Evolutionary conservation across 495 filamentous ascomycete species (phyloP), one percentile per base, ranked within the genome.

Genomic region (Jackrogersella minutella): DNA sequence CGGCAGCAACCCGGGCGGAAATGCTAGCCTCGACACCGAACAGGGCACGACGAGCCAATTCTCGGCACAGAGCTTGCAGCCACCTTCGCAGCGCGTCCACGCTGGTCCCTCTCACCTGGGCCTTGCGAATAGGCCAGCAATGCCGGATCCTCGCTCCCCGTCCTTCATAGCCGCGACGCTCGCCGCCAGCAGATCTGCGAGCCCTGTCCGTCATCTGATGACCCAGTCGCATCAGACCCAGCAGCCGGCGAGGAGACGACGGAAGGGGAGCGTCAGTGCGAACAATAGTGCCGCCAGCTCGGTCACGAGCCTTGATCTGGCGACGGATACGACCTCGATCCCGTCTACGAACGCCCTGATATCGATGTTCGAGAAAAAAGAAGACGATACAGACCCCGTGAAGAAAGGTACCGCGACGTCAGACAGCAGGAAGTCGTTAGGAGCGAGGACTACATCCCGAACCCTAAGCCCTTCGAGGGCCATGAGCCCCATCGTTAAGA

Each of bases 291-390:
- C 66, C 17, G 54, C 59, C 2, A 73, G 73, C 28, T 71, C 69
- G 5, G 58, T 69, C 3, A 51, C 63, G 6, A 74, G 73, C 41
- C 49, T 58, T 22, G 71, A 75, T 11, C 59, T 74, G n/a, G 63
- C 51, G n/a, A 74, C 78, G n/a, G 86, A 89, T 68, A 74, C 80
- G n/a, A 79, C 76, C 0, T 78, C 86, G 2, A 86, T 87, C 17
- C 71, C 77, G 52, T 78, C 85, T 2, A 88, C 87, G 0, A 85
- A 78, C 14, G 80, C 85, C 7, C 76, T 90, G 16, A 84, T 90
- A 47, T 79, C 81, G 13, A 76, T 90, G 63, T 91, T 89, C 64
- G 88, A 91, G 74, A 69, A 66, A 67, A 75, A 56, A 36, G 40
- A 41, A 55, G 70, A 71, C 33, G 64, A 74, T 55, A 64, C 63